A percentile compares a stretch with the other conserved stretches of the same genome.
These are phyloP conservation scores for Nematodospora anomalae DNA, from an alignment of 1,139 yeast species.

Conservation along the genomic window DNA sequence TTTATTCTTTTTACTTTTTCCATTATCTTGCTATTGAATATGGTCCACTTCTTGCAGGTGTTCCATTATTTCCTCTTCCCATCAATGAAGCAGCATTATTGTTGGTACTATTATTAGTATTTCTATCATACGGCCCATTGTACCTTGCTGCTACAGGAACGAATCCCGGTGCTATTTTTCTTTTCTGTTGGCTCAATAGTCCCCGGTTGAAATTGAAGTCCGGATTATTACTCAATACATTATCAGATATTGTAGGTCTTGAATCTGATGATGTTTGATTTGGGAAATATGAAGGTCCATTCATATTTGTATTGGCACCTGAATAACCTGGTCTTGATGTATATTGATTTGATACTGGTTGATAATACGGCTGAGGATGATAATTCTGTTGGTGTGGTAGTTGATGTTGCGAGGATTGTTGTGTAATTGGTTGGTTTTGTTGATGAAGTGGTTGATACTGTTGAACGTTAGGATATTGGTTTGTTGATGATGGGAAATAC, in stretches of 20 bases:
- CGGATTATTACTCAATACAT: slow-evolving; percentile 51
- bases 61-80: slow-evolving; percentile 16
- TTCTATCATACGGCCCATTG: too few relatives aligned
- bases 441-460: slow-evolving; percentile 21
- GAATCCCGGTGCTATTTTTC: slow-evolving; percentile 23
- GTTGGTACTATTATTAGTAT: slow-evolving; percentile 15
- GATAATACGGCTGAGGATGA: slow-evolving; percentile 17
- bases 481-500: slow-evolving; percentile 7
- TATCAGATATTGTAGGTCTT: slow-evolving; percentile 46
- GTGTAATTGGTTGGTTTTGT: slow-evolving; percentile 18
- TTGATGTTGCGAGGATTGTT: slow-evolving; percentile 12
- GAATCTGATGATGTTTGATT: slow-evolving; percentile 6
- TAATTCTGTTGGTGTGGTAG: slow-evolving; percentile 15
- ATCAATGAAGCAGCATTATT: slow-evolving; percentile 16
- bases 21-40: slow-evolving; percentile 19
- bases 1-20: too few relatives aligned
- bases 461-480: slow-evolving; percentile 16
- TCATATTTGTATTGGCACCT: slow-evolving; percentile 10
- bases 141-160: slow-evolving; percentile 21
- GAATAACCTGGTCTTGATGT: slow-evolving; percentile 12
- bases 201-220: slow-evolving; percentile 54
- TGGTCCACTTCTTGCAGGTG: slow-evolving; percentile 19
- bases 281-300: slow-evolving; percentile 4
- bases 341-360: slow-evolving; percentile 16
- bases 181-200: slow-evolving; percentile 21